Base-by-base conservation (phyloP, 2,329 filamentous ascomycete genomes). In the Talaromyces amestolkiae region DNA sequence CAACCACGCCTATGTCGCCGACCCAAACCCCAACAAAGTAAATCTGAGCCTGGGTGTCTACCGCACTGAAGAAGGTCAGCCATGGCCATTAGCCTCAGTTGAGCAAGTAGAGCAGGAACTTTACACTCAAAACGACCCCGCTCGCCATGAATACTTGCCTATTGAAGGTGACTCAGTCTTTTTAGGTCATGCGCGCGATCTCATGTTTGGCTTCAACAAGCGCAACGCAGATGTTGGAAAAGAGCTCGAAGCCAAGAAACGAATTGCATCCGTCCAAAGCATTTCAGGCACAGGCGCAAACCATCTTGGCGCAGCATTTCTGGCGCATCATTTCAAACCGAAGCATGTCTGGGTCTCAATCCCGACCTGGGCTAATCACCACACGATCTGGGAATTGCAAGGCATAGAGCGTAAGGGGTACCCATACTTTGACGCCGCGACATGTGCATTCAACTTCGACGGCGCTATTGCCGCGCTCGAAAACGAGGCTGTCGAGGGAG, bases 291-390 rank as follows among this genome's bases (percentile, higher is more conserved):
- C 95, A 66, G 95, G 95, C 71, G 94, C 95, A 69, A 90, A 96
- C 71, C 95, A 98, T 77, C 82, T 98, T 58, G 95, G 94, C 68
- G 93, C 90, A 67, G 87, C 96, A 70, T 98, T 98, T 86, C 89
- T 98, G 67, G 84, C 90, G 75, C 91, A 89, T 75, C 97, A 97
- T 85, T 96, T 91, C 85, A 85, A 83, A 70, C 83, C 82, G 15
- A 80, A 88, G 74, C 88, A 87, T 67, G 87, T 96, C 77, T 97
- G 96, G 86, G 84, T 98, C 77, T 96, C 93, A 72, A 91, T 92
- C 79, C 95, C 95, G 37, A 98, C 95, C 61, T 99, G 95, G 95
- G 91, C 90, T 70, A 98, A 98, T 82, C 95, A 99, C 85, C 89
- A 95, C 82, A 92, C 96, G 78, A 96, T 99, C 82, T 96, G 97